A percentile compares a stretch with the other conserved stretches of the same genome.
These are phyloP conservation scores for Ciborinia camelliae DNA, from an alignment of 2,329 filamentous ascomycete genomes.

Conservation along the genomic window DNA sequence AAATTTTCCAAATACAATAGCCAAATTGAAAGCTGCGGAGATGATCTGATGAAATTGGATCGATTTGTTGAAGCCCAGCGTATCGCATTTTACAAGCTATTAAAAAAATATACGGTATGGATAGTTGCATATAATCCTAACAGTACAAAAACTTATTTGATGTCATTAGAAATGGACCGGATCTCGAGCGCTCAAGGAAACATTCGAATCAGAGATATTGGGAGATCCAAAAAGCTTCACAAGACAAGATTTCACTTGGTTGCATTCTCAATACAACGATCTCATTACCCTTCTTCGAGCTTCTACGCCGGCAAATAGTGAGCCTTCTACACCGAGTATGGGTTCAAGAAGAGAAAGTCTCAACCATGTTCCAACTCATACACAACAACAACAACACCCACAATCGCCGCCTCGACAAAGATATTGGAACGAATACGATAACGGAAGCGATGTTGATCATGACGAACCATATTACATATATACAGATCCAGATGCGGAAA, in stretches of 20 bases:
- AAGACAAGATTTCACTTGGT: slow-evolving; percentile 57
- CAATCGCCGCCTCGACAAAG: slow-evolving; percentile 1
- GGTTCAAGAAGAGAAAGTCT: slow-evolving; percentile 27
- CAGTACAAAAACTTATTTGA: background rate
- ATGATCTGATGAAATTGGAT: slow-evolving; percentile 67
- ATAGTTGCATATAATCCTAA: background rate
- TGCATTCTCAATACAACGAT: slow-evolving; percentile 51
- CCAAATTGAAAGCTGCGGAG: slow-evolving; percentile 53
- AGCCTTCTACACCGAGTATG: slow-evolving; percentile 23
- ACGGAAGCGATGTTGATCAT: slow-evolving; percentile 63
- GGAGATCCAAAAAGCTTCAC: slow-evolving; percentile 69
- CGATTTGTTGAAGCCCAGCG: slow-evolving; percentile 73
- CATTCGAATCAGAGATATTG: slow-evolving; percentile 66
- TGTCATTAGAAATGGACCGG: slow-evolving; percentile 73
- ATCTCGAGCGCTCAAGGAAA: slow-evolving; percentile 59
- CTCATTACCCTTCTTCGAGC: slow-evolving; percentile 48
- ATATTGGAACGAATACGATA: slow-evolving; percentile 88
- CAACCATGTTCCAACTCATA: slow-evolving; percentile 12
- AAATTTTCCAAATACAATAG: slow-evolving; percentile 34
- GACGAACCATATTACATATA: slow-evolving; percentile 69
- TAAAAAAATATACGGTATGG: slow-evolving; percentile 76
- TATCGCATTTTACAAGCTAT: slow-evolving; percentile 74
- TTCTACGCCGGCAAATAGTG: slow-evolving; percentile 36
- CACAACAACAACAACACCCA: background rate
- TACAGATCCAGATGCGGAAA: slow-evolving; percentile 63